phyloP scores from a whole-genome alignment of 345 rosid species.

The Salix arbutifolia region DNA sequence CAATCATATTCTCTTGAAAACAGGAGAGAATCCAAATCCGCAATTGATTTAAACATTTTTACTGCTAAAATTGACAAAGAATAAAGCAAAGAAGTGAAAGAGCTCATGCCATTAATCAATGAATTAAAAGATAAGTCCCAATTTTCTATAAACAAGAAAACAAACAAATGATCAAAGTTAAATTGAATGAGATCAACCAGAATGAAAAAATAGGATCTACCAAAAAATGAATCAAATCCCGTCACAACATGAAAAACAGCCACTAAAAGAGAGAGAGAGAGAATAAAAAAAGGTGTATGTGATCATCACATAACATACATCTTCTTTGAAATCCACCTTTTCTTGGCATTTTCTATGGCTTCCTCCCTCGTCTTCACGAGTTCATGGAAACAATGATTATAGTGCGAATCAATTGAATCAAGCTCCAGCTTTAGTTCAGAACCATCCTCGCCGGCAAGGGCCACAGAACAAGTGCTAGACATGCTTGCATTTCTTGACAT shows the following conservation, averaged over 20 bases:
- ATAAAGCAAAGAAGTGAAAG: not conserved
- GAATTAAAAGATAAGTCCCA: not conserved
- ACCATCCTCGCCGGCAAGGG: constrained; percentile 34
- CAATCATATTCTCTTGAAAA: too few relatives aligned
- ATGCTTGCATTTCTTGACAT: constrained; percentile 40
- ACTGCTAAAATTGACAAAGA: not conserved
- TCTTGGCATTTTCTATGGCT: constrained; percentile 53
- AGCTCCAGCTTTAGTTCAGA: constrained; percentile 56
- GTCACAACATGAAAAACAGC: not conserved
- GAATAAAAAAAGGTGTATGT: not conserved
- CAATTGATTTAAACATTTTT: not conserved
- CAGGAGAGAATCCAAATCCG: too few relatives aligned
- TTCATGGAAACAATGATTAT: constrained; percentile 51
- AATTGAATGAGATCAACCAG: not conserved
- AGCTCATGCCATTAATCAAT: not conserved
- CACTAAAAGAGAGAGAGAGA: not conserved
- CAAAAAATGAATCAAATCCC: not conserved
- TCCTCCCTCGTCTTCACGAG: constrained; percentile 62
- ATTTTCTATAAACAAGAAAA: constrained; percentile 5
- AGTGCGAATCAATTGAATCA: constrained; percentile 46
- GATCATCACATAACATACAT: constrained; percentile 20
- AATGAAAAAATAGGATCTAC: not conserved
- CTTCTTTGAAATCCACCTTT: constrained; percentile 60
- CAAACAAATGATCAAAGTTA: not conserved
- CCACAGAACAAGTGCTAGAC: constrained; percentile 35